Evolutionary conservation across 139 green algal species (phyloP).

Genomic region (Haematococcus lacustris): DNA sequence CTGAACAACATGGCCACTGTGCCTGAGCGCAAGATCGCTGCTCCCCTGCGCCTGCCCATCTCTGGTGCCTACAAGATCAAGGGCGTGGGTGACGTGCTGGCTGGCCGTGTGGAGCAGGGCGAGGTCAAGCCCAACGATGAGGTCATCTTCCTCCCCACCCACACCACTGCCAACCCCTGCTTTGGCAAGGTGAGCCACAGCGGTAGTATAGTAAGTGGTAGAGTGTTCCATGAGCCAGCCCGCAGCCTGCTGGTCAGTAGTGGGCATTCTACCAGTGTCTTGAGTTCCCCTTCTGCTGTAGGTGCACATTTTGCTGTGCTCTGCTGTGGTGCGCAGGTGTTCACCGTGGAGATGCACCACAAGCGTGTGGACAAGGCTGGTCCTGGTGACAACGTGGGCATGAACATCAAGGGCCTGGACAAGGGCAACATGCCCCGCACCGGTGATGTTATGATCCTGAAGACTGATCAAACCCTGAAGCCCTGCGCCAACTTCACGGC

Average conservation of each 20-base stretch:
- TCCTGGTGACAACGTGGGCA: slow-evolving; percentile 98
- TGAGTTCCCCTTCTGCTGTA: too few relatives aligned
- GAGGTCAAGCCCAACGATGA: slow-evolving; percentile 89
- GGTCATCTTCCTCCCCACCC: slow-evolving; percentile 81
- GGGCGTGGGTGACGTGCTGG: slow-evolving; percentile 96
- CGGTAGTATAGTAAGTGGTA: too few relatives aligned
- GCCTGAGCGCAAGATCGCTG: slow-evolving; percentile 80
- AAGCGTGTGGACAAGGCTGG: slow-evolving; percentile 86
- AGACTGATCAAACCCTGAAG: slow-evolving; percentile 78
- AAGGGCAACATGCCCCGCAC: slow-evolving; percentile 89
- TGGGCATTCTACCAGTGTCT: too few relatives aligned
- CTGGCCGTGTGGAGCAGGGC: slow-evolving; percentile 95
- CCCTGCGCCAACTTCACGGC: slow-evolving; percentile 76
- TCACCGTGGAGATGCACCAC: slow-evolving; percentile 99
- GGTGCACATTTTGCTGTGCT: too few relatives aligned
- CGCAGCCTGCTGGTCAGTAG: too few relatives aligned
- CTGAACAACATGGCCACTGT: slow-evolving; percentile 78
- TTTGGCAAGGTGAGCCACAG: too few relatives aligned
- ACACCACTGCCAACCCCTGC: slow-evolving; percentile 82
- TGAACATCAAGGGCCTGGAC: slow-evolving; percentile 97
- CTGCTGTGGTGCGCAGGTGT: too few relatives aligned
- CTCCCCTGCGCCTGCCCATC: slow-evolving; percentile 86
- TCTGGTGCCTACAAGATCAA: slow-evolving; percentile 98
- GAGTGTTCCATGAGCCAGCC: too few relatives aligned
- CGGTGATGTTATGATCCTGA: slow-evolving; percentile 86